A percentile compares a stretch with the other conserved stretches of the same genome.
Evolutionary conservation across 805 yeast species (phyloP).

Genomic region (Geotrichum ghanense): DNA sequence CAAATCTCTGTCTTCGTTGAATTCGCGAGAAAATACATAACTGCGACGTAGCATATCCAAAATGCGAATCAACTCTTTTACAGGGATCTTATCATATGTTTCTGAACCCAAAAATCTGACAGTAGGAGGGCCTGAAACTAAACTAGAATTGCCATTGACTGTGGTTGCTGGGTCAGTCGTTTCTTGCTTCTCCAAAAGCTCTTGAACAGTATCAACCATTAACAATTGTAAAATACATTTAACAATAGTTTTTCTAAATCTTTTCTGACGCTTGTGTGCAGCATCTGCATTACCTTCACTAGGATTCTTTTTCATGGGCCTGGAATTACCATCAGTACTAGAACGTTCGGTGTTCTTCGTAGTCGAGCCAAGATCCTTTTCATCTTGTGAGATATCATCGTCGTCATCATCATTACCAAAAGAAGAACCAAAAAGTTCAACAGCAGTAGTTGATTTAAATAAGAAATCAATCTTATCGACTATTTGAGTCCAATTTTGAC

Average conservation of each 20-base stretch:
- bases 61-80: constrained; percentile 46
- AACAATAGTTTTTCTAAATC: constrained; percentile 65
- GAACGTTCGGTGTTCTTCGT: constrained; percentile 1
- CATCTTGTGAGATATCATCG: constrained; percentile 7
- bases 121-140: not conserved
- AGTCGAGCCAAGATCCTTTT: constrained; percentile 8
- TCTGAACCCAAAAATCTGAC: constrained; percentile 12
- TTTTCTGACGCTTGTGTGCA: constrained; percentile 33
- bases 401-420: constrained; percentile 28
- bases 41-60: constrained; percentile 53
- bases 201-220: constrained; percentile 78
- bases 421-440: constrained; percentile 47
- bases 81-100: constrained; percentile 63
- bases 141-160: constrained; percentile 15
- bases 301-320: constrained; percentile 2
- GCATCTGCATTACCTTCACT: constrained; percentile 6
- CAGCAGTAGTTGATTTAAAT: constrained; percentile 77
- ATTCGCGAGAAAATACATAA: constrained; percentile 72
- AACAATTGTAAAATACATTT: constrained; percentile 85
- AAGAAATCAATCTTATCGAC: constrained; percentile 53
- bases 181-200: constrained; percentile 54
- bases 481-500: constrained; percentile 64
- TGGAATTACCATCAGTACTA: constrained; percentile 2
- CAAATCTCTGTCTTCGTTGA: constrained; percentile 80
- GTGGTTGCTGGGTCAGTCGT: not conserved